Percentiles rank a stretch among this genome's conserved stretches.
phyloP scores from a whole-genome alignment of 1,139 yeast species.

The Taphrina communis region DNA sequence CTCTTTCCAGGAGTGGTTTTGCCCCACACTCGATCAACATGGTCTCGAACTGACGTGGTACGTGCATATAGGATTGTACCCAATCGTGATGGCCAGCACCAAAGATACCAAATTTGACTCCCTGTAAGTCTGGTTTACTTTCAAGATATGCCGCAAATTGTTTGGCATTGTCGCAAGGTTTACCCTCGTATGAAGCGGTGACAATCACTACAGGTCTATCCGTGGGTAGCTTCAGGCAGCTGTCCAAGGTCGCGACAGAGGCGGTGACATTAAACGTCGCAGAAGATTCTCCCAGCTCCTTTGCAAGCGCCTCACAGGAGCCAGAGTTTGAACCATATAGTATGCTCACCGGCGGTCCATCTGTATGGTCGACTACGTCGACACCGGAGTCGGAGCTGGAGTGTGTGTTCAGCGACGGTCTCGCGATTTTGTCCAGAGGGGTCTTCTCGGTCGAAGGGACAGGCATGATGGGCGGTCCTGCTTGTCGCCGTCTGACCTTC shows the following conservation, averaged over 20 bases:
- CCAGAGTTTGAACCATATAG: conserved; percentile 40
- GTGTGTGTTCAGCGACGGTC: conserved; percentile 8
- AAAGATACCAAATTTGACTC: conserved; percentile 37
- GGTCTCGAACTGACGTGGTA: conserved; percentile 36
- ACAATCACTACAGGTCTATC: conserved; percentile 37
- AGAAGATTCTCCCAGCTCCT: conserved; percentile 27
- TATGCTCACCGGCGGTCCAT: conserved; percentile 24
- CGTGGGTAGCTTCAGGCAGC: conserved; percentile 23
- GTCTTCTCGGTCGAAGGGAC: conserved; percentile 27
- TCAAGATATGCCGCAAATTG: conserved; percentile 39
- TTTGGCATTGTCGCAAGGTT: conserved; percentile 40
- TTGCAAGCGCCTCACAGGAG: conserved; percentile 39
- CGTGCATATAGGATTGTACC: conserved; percentile 36
- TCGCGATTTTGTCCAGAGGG: not conserved
- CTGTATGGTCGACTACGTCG: conserved; percentile 19
- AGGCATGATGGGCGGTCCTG: conserved; percentile 38
- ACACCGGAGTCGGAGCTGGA: conserved; percentile 24
- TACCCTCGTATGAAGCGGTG: conserved; percentile 41
- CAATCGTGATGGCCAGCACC: conserved; percentile 42
- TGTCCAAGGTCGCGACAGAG: conserved; percentile 26
- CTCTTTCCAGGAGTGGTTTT: conserved; percentile 26
- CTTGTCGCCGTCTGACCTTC: conserved; percentile 33
- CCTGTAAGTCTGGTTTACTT: conserved; percentile 29
- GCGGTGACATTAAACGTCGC: conserved; percentile 16
- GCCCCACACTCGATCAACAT: conserved; percentile 28